Base-by-base conservation (phyloP, 2,329 filamentous ascomycete genomes). In the Esteya vermicola region DNA sequence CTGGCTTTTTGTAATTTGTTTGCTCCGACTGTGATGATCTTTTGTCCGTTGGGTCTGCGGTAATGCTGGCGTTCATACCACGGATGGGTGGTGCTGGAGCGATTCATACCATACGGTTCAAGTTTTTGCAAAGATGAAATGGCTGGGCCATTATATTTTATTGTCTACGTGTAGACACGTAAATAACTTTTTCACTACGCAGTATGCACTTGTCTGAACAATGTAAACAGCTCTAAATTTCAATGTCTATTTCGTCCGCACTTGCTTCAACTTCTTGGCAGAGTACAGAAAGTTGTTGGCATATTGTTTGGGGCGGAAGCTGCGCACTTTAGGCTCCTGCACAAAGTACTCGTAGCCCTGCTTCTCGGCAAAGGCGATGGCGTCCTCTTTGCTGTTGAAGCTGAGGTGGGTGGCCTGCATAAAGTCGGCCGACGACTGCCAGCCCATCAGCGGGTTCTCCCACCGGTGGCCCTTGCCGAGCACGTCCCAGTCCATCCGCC, bases 301-400 rank as follows among this genome's bases (percentile, higher is more conserved):
- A 60, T 98, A 98, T 10, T 85, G 82, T 75, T 98, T 98, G 45
- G 86, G 84, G 14, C 77, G 67, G 52, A 95, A 80, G 55, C 80
- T 82, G 56, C 91, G 78, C 62, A 77, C 75, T 55, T 95, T 93
- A 27, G 91, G 89, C 65, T 96, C 91, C 68, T 96, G 91, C 20
- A 98, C 88, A 59, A 91, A 96, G 63, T 94, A 98, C 59, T 98
- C 89, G 58, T 98, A 98, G 27, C 93, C 91, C 62, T 98, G 91
- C 73, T 96, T 98, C 67, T 96, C 83, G 20, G 93, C 91, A 56
- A 98, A 98, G 43, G 71, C 67, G 54, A 98, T 89, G 48, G 91
- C 91, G 52, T 94, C 89, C 58, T 96, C 86, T 70, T 94, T 96
- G 52, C 69, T 72, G 61, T 83, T 83, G 72, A 98, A 98, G 61